Percentiles rank a stretch among this genome's conserved stretches.
phyloP scores from a whole-genome alignment of 164 flowering plant species.

The Cinnamomum micranthum region DNA sequence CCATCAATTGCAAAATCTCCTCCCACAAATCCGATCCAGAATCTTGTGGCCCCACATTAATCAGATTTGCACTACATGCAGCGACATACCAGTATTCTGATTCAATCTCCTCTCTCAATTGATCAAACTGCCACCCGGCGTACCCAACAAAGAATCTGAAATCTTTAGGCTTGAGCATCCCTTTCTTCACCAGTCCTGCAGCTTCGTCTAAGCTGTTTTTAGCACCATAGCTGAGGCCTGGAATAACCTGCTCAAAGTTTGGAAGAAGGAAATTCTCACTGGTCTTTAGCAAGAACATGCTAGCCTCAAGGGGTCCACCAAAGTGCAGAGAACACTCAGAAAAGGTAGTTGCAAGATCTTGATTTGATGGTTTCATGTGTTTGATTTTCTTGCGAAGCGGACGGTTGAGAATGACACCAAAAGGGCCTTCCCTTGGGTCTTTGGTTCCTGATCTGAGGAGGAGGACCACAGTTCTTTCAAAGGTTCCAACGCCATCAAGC shows the following conservation, averaged over 20 bases:
- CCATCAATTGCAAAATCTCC: conserved; percentile 93
- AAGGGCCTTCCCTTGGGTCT: conserved; percentile 80
- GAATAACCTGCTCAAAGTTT: conserved; percentile 77
- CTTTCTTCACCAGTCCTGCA: conserved; percentile 66
- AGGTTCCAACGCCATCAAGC: conserved; percentile 75
- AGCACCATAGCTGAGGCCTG: conserved; percentile 78
- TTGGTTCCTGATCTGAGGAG: conserved; percentile 77
- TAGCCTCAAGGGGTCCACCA: conserved; percentile 93
- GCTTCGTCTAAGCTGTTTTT: conserved; percentile 76
- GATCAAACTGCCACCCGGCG: conserved; percentile 93
- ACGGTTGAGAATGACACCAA: conserved; percentile 83
- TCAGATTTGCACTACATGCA: conserved; percentile 79
- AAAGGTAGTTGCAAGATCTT: conserved; percentile 70
- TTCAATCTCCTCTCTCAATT: conserved; percentile 80
- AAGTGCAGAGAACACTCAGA: conserved; percentile 82
- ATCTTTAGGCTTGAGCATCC: conserved; percentile 63
- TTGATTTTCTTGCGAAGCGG: conserved; percentile 85
- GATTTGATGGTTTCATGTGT: conserved; percentile 76
- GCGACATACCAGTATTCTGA: conserved; percentile 86
- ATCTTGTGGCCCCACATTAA: conserved; percentile 37
- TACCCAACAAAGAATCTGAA: conserved; percentile 91
- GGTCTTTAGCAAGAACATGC: conserved; percentile 69
- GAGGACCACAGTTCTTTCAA: conserved; percentile 74
- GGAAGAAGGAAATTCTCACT: conserved; percentile 37
- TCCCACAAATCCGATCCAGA: conserved; percentile 73